Conservation (phyloP, 306 rosid genomes). For the Hylodesmum podocarpum region DNA sequence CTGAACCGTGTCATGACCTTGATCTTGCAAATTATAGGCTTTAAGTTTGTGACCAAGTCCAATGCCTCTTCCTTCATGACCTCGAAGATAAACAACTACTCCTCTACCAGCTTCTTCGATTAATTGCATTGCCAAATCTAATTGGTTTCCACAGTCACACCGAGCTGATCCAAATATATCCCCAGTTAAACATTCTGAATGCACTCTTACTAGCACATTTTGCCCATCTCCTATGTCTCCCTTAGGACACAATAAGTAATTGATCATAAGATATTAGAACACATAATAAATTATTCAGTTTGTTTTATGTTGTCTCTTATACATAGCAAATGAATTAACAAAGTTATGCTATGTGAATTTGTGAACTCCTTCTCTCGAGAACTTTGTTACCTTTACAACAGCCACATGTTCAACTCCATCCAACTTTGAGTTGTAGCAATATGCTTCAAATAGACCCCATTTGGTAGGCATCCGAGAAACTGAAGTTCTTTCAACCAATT, state of each 20-base stretch:
- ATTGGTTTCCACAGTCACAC: conserved; percentile 89
- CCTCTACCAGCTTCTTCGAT: conserved; percentile 79
- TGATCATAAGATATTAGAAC: not conserved
- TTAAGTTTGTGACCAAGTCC: conserved; percentile 84
- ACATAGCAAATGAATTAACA: no score
- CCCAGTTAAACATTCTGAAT: conserved; percentile 91
- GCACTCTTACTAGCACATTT: conserved; percentile 79
- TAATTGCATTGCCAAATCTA: conserved; percentile 78
- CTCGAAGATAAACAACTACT: conserved; percentile 77
- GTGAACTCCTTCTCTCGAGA: not conserved
- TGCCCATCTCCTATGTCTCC: conserved; percentile 73
- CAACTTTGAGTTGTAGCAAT: conserved; percentile 71
- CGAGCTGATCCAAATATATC: conserved; percentile 85
- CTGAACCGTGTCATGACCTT: conserved; percentile 83
- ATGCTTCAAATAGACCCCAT: conserved; percentile 82
- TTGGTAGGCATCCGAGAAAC: conserved; percentile 71
- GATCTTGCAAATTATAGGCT: conserved; percentile 82
- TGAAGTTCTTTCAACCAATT: conserved; percentile 67
- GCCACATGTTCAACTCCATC: conserved; percentile 85
- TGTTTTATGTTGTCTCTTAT: not conserved
- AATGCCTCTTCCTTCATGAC: conserved; percentile 94
- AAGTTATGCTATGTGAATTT: not conserved
- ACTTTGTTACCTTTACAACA: conserved; percentile 55
- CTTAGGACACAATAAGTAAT: conserved; percentile 24
- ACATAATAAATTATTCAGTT: not conserved